Percentiles rank a stretch among this genome's conserved stretches.
Conservation (phyloP, 352 stramenopile species). For the Elongisporangium undulatum region DNA sequence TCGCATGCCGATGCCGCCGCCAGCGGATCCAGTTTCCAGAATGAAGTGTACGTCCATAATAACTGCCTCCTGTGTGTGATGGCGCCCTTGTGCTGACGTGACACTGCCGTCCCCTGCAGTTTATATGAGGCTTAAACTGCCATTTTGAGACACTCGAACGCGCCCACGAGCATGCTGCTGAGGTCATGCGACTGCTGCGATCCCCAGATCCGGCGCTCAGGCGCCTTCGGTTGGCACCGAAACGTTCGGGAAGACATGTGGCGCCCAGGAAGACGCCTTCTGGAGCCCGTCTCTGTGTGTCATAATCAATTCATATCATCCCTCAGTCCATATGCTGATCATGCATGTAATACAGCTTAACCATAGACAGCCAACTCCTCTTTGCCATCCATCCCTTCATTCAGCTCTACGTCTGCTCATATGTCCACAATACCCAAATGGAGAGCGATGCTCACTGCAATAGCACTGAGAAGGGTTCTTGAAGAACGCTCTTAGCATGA, state of each 20-base stretch:
- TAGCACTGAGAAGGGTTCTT: too few species aligned
- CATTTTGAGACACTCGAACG: background rate
- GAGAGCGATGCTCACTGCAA: too few species aligned
- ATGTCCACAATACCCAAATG: too few species aligned
- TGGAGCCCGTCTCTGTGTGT: background rate
- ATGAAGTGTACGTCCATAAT: slow-evolving; percentile 77
- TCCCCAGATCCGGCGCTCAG: background rate
- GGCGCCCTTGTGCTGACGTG: slow-evolving; percentile 1
- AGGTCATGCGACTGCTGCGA: background rate
- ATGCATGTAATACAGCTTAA: background rate
- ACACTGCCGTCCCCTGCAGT: slow-evolving; percentile 21
- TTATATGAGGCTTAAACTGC: slow-evolving; percentile 78
- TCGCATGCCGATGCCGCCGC: slow-evolving; percentile 82
- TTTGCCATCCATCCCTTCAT: too few species aligned
- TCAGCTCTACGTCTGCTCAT: too few species aligned
- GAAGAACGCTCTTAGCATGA: too few species aligned
- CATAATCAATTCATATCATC: slow-evolving; percentile 1
- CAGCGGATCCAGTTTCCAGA: slow-evolving; percentile 88
- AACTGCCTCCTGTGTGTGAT: slow-evolving; percentile 4
- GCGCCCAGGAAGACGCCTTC: too few species aligned
- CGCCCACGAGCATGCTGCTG: background rate
- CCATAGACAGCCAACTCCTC: background rate
- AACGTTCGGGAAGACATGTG: background rate
- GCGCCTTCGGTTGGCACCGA: background rate
- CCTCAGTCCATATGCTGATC: background rate